These are phyloP conservation scores for Annona squamosa DNA, from an alignment of 164 flowering plant genomes.

Conservation along the genomic window DNA sequence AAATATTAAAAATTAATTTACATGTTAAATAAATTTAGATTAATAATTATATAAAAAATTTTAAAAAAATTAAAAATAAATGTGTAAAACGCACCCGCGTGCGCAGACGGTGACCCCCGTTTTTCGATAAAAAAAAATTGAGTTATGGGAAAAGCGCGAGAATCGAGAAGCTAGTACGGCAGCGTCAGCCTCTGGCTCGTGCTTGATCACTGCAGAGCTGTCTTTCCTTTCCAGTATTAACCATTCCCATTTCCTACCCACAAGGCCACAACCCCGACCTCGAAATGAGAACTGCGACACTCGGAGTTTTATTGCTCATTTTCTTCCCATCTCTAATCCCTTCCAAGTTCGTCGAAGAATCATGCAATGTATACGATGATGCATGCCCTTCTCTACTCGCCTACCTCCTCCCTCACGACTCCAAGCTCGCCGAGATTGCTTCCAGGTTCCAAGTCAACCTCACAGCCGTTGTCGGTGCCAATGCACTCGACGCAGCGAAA, in stretches of 20 bases:
- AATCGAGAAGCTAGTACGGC: too few species aligned
- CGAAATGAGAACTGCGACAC: not conserved
- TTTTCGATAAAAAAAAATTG: too few species aligned
- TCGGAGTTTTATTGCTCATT: not conserved
- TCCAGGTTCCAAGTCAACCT: slow-evolving; percentile 17
- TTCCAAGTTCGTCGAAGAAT: slow-evolving; percentile 25
- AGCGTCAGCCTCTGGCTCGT: too few species aligned
- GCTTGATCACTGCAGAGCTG: too few species aligned
- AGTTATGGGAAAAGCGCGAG: too few species aligned
- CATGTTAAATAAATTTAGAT: too few species aligned
- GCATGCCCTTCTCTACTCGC: slow-evolving; percentile 26
- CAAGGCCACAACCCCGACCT: not conserved
- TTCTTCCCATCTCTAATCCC: slow-evolving; percentile 5
- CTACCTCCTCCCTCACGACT: slow-evolving; percentile 21
- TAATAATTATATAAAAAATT: too few species aligned
- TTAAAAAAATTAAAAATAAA: too few species aligned
- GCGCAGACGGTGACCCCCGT: too few species aligned
- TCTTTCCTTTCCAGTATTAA: not conserved
- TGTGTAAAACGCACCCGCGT: too few species aligned
- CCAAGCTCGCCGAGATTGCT: slow-evolving; percentile 23
- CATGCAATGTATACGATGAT: slow-evolving; percentile 21
- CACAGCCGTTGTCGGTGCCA: slow-evolving; percentile 14
- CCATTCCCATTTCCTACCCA: not conserved
- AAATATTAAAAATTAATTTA: too few species aligned
- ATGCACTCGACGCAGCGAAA: slow-evolving; percentile 3